These are phyloP conservation scores for Aspergillus cejpii DNA, from an alignment of 2,329 filamentous ascomycete genomes.

Conservation along the genomic window DNA sequence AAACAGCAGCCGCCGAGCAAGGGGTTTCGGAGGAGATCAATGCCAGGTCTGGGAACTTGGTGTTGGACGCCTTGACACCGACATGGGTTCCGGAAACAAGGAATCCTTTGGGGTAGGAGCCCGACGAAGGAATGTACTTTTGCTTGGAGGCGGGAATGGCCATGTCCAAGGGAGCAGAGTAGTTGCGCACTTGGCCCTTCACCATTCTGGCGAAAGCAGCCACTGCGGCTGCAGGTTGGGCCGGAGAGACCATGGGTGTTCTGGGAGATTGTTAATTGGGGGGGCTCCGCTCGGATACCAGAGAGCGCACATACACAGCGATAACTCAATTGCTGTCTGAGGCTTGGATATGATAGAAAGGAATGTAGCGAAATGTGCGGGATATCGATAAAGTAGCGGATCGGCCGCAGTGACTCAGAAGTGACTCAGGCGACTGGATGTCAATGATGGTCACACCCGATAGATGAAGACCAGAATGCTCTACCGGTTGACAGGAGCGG, in stretches of 20 bases:
- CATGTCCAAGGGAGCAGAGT: slow-evolving; percentile 43
- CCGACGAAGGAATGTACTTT: slow-evolving; percentile 79
- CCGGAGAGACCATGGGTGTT: slow-evolving; percentile 21
- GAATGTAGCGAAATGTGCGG: neutral
- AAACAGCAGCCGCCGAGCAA: slow-evolving; percentile 82
- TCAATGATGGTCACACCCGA: neutral
- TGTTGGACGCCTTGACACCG: slow-evolving; percentile 90
- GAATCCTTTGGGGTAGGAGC: slow-evolving; percentile 88
- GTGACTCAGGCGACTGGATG: neutral
- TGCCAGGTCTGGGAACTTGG: slow-evolving; percentile 81
- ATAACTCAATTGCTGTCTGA: neutral
- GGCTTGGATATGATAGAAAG: neutral
- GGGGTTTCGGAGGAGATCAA: slow-evolving; percentile 79
- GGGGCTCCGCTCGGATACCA: neutral
- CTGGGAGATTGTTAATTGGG: too few species aligned
- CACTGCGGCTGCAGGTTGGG: slow-evolving; percentile 28
- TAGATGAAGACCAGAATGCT: neutral
- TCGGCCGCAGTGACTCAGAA: slow-evolving; percentile 5
- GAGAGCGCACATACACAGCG: neutral
- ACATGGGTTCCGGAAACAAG: slow-evolving; percentile 78
- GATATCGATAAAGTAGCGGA: neutral
- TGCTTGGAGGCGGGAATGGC: slow-evolving; percentile 70
- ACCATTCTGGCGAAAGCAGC: slow-evolving; percentile 32
- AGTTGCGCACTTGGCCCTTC: slow-evolving; percentile 38
- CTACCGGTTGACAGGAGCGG: neutral